These are phyloP conservation scores for Malassezia psittaci DNA, from an alignment of 1,284 basidiomycete genomes.

Conservation along the genomic window DNA sequence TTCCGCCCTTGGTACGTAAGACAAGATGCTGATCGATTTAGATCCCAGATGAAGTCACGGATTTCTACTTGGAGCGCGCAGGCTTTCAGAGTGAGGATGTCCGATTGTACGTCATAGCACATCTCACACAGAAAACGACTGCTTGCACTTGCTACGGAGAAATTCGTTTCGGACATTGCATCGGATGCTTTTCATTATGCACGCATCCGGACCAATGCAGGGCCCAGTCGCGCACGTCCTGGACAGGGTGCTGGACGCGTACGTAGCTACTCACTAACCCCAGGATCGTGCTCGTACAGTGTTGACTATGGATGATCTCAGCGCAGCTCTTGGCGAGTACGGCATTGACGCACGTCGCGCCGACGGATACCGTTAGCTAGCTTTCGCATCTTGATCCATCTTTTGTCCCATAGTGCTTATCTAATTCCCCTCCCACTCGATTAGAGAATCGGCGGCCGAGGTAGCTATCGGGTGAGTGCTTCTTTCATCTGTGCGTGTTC, in stretches of 20 bases:
- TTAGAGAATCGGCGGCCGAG: not conserved
- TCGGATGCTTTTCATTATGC: slow-evolving; percentile 96
- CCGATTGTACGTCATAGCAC: slow-evolving; percentile 25
- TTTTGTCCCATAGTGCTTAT: slow-evolving; percentile 1
- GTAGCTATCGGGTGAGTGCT: not conserved
- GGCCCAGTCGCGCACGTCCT: slow-evolving; percentile 45
- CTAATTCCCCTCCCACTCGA: not conserved
- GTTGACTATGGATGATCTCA: slow-evolving; percentile 92
- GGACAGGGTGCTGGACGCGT: slow-evolving; percentile 3
- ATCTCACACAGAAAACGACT: slow-evolving; percentile 59
- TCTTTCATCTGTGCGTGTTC: not conserved
- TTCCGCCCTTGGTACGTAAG: slow-evolving; percentile 67
- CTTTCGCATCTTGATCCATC: not conserved
- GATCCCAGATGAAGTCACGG: slow-evolving; percentile 97
- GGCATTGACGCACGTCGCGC: slow-evolving; percentile 52
- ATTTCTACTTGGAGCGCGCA: slow-evolving; percentile 89
- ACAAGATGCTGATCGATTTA: slow-evolving; percentile 42
- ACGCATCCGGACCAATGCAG: slow-evolving; percentile 64
- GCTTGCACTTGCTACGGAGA: slow-evolving; percentile 88
- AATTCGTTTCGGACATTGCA: slow-evolving; percentile 94
- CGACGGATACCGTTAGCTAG: slow-evolving; percentile 38
- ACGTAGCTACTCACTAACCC: not conserved
- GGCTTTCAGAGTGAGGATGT: slow-evolving; percentile 89
- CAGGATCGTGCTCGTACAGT: slow-evolving; percentile 83
- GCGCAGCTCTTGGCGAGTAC: slow-evolving; percentile 82